Conservation (phyloP, 768 basidiomycete species). For the Psilocybe tampanensis region DNA sequence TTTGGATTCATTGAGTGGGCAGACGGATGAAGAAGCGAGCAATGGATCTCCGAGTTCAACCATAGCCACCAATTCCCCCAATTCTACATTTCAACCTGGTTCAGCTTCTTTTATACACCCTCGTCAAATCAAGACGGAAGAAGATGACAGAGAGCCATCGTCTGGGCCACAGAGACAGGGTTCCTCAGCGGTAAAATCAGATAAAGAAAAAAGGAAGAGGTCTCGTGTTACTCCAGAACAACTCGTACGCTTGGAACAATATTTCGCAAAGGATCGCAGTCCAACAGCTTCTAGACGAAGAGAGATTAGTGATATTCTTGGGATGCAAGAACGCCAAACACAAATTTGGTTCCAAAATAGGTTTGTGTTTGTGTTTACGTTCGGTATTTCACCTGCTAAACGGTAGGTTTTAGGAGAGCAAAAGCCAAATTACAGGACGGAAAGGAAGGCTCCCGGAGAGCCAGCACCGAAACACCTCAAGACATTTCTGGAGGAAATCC, state of each 20-base stretch:
- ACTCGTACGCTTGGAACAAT: constrained; percentile 71
- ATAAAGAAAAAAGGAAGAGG: constrained; percentile 50
- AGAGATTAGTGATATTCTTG: constrained; percentile 73
- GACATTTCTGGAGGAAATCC: constrained; percentile 55
- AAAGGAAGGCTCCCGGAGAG: constrained; percentile 38
- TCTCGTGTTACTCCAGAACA: constrained; percentile 82
- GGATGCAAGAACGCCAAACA: constrained; percentile 86
- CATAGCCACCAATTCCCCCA: neutral
- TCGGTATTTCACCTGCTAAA: neutral
- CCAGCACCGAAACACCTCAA: constrained; percentile 40
- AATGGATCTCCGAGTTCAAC: constrained; percentile 30
- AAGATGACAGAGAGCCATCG: constrained; percentile 34
- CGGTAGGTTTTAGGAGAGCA: constrained; percentile 56
- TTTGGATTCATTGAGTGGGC: constrained; percentile 22
- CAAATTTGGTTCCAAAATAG: constrained; percentile 92
- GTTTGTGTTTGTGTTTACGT: constrained; percentile 36
- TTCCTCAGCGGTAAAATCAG: constrained; percentile 30
- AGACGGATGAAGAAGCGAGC: constrained; percentile 20
- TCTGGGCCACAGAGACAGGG: constrained; percentile 37
- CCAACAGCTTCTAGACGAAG: constrained; percentile 72
- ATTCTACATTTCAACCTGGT: neutral
- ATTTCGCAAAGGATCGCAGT: constrained; percentile 69
- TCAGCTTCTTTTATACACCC: neutral
- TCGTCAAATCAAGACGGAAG: constrained; percentile 7
- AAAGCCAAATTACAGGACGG: constrained; percentile 77